Conservation (phyloP, 108 stramenopile species). For the Chaetoceros muelleri region DNA sequence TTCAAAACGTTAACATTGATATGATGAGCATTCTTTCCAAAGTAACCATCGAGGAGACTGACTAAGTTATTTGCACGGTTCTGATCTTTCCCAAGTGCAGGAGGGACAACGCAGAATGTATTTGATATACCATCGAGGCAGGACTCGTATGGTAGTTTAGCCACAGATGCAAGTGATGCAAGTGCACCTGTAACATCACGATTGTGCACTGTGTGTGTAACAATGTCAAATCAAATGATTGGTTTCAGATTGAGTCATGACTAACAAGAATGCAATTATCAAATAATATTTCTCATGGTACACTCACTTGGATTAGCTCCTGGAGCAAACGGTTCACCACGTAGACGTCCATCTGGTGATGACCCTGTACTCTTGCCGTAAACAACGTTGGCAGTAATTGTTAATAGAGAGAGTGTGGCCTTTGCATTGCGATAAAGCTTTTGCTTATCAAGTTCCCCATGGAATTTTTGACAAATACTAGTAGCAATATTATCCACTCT, state of each 20-base stretch:
- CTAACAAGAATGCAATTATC: not conserved
- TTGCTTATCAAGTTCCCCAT: constrained; percentile 45
- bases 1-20: constrained; percentile 52
- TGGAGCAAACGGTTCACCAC: constrained; percentile 51
- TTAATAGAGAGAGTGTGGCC: constrained; percentile 47
- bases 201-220: constrained; percentile 19
- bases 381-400: constrained; percentile 56
- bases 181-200: constrained; percentile 53
- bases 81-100: constrained; percentile 31
- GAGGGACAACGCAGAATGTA: constrained; percentile 52
- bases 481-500: constrained; percentile 40
- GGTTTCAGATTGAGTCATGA: no score
- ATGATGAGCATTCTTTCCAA: constrained; percentile 38
- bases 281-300: not conserved
- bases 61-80: constrained; percentile 31
- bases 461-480: constrained; percentile 22
- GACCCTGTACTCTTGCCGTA: constrained; percentile 54
- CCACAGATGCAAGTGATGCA: constrained; percentile 47
- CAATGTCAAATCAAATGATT: no score
- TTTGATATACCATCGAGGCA: constrained; percentile 65
- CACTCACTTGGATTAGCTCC: constrained; percentile 12
- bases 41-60: constrained; percentile 52
- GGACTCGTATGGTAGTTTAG: constrained; percentile 48
- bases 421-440: constrained; percentile 41
- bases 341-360: constrained; percentile 41